phyloP scores from a whole-genome alignment of 139 green algal species.

The Raphidocelis subcapitata region DNA sequence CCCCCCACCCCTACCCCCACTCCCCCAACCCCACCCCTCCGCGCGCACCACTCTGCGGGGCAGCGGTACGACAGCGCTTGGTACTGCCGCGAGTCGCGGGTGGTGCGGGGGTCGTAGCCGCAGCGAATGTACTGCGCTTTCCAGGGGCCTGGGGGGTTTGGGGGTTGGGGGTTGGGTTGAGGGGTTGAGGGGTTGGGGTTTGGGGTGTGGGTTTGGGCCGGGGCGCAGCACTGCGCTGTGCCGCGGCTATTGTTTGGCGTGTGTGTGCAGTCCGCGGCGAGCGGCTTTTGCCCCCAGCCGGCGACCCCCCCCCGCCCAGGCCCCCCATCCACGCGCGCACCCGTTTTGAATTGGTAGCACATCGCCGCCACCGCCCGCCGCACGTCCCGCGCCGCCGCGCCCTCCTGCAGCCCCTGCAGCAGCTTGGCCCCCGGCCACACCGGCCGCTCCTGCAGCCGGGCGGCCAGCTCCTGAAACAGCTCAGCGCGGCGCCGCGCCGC shows the following conservation, averaged over 20 bases:
- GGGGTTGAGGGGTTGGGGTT: too few species aligned
- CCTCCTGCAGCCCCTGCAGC: not conserved
- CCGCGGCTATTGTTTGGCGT: too few species aligned
- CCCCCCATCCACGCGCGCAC: not conserved
- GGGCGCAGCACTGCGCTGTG: too few species aligned
- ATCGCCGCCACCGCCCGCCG: constrained; percentile 21
- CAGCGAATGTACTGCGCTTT: constrained; percentile 21
- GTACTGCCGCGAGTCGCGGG: constrained; percentile 7
- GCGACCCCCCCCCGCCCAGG: constrained; percentile 6
- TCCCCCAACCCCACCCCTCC: not conserved
- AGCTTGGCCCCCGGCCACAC: too few species aligned
- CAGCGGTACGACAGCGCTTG: constrained; percentile 28
- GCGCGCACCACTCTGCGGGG: constrained; percentile 25
- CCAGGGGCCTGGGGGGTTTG: constrained; percentile 24
- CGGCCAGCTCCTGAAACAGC: too few species aligned
- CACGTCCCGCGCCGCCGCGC: not conserved
- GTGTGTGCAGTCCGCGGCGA: too few species aligned
- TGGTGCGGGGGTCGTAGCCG: constrained; percentile 23
- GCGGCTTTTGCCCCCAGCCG: too few species aligned
- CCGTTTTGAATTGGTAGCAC: constrained; percentile 34
- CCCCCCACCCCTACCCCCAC: not conserved
- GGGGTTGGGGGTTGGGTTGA: not conserved
- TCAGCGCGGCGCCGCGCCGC: not conserved
- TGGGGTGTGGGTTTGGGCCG: too few species aligned
- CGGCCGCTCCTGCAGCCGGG: too few species aligned